Base-by-base conservation (phyloP, 306 rosid genomes). In the Begonia peltatifolia region DNA sequence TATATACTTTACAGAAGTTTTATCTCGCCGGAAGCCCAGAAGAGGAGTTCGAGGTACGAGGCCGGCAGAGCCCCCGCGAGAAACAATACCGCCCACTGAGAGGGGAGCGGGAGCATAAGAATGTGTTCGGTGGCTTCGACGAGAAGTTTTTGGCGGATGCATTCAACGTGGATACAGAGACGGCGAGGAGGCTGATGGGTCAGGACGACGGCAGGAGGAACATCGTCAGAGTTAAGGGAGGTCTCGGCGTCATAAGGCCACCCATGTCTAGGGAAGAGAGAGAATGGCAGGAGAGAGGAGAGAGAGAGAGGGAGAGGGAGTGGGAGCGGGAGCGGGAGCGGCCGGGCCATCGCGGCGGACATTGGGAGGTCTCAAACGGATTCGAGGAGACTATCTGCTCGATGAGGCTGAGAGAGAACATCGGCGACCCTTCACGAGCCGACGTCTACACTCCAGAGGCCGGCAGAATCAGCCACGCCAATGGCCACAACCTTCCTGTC, bases 21-120 rank as follows among this genome's bases (percentile, higher is more conserved):
- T 81, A 81, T 36, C 53, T 87, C 3, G 94, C 80, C 0, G 85
- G 83, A 0, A 84, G 78, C 42, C 92, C 79, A 1, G 69, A 65
- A 5, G 25, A 63, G 23, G 84, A 80, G 61, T 71, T 70, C 17
- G 44, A 56, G 46, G 55, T 53, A 6, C 50, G 14, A 2, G 46
- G 58, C 1, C 9, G 53, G 42, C 49, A 38, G 12, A 20, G 13
- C 16, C 54, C 47, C 6, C 25, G 54, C 23, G 25, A 36, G 10
- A 52, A 9, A 3, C n/a, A 17, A 65, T 13, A 0, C 35, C 12
- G n/a, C 5, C 38, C 38, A 30, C 38, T 30, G 3, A 23, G 52
- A 15, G 14, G 35, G 10, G 54, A 42, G 2, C 51, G 59, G 17
- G 12, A 11, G 6, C 12, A n/a, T n/a, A 17, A 62, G 61, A 87